These are phyloP conservation scores for Paraphoma chrysanthemicola DNA, from an alignment of 2,329 filamentous ascomycete species.

Conservation along the genomic window DNA sequence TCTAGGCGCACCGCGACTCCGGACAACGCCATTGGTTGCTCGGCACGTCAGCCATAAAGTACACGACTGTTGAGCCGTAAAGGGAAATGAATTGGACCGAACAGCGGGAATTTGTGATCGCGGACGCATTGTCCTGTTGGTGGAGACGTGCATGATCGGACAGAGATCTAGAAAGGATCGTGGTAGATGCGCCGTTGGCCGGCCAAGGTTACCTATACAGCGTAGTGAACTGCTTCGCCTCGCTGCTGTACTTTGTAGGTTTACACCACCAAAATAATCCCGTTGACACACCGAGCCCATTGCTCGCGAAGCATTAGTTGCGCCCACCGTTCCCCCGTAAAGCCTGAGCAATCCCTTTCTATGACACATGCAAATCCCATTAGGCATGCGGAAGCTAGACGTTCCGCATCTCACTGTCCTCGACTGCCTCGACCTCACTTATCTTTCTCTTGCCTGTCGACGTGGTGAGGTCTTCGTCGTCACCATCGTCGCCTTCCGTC, in stretches of 20 bases:
- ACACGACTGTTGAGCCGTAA: background rate
- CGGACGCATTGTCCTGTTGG: background rate
- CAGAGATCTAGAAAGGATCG: background rate
- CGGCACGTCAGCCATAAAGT: background rate
- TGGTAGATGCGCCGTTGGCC: background rate
- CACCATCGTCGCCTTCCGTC: slow-evolving; percentile 47
- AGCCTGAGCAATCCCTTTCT: slow-evolving; percentile 38
- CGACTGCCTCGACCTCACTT: slow-evolving; percentile 33
- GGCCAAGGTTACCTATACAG: background rate
- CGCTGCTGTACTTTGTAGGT: slow-evolving; percentile 7
- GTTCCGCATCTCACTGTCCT: slow-evolving; percentile 42
- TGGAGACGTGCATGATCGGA: background rate
- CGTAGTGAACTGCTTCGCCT: slow-evolving; percentile 13
- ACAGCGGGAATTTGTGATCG: background rate
- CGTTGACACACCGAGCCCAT: slow-evolving; percentile 22
- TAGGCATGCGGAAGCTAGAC: slow-evolving; percentile 15
- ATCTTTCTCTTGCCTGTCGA: slow-evolving; percentile 44
- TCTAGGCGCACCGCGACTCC: background rate
- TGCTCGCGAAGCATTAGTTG: background rate
- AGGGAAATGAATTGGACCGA: background rate
- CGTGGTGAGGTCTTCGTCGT: slow-evolving; percentile 38
- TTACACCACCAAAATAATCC: slow-evolving; percentile 17
- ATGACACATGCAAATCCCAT: slow-evolving; percentile 10
- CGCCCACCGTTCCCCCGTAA: slow-evolving; percentile 8
- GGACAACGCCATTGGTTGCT: slow-evolving; percentile 5